These are phyloP conservation scores for Xylariaceae sp. DNA, from an alignment of 2,329 filamentous ascomycete species.

Conservation along the genomic window DNA sequence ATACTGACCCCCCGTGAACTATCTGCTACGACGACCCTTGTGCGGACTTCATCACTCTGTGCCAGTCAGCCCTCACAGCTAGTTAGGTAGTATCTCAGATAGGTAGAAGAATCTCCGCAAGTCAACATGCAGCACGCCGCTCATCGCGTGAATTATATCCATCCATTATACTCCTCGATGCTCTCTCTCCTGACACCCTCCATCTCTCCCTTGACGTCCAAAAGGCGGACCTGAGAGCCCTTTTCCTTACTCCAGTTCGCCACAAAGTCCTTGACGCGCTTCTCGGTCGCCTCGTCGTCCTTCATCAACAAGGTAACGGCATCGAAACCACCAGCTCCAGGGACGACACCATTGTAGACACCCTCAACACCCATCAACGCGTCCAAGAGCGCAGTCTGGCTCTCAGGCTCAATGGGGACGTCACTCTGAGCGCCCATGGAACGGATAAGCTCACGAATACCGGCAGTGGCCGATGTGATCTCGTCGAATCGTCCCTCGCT, in stretches of 20 bases:
- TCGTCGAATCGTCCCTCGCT: slow-evolving; percentile 37
- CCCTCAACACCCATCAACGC: slow-evolving; percentile 65
- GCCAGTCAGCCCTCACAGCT: too few relatives aligned
- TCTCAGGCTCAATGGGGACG: slow-evolving; percentile 82
- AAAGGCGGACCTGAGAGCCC: slow-evolving; percentile 59
- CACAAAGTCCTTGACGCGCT: slow-evolving; percentile 57
- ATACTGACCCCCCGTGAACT: too few relatives aligned
- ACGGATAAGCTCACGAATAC: slow-evolving; percentile 59
- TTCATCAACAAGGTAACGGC: slow-evolving; percentile 75
- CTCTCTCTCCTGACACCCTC: slow-evolving; percentile 31
- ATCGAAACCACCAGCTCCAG: slow-evolving; percentile 90
- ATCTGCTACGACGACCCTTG: too few relatives aligned
- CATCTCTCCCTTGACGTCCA: slow-evolving; percentile 40
- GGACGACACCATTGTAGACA: slow-evolving; percentile 86
- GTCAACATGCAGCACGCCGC: too few relatives aligned
- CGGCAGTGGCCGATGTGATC: slow-evolving; percentile 44
- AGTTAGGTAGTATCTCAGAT: too few relatives aligned
- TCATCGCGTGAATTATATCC: slow-evolving; percentile 19
- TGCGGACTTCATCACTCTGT: too few relatives aligned
- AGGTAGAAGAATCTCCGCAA: too few relatives aligned
- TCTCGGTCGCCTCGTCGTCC: slow-evolving; percentile 62
- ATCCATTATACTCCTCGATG: slow-evolving; percentile 28
- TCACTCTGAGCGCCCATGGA: slow-evolving; percentile 68
- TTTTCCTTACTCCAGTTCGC: slow-evolving; percentile 57
- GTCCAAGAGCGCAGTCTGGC: slow-evolving; percentile 81